Conservation (phyloP, 1,284 basidiomycete genomes). For the Nidula niveotomentosa region DNA sequence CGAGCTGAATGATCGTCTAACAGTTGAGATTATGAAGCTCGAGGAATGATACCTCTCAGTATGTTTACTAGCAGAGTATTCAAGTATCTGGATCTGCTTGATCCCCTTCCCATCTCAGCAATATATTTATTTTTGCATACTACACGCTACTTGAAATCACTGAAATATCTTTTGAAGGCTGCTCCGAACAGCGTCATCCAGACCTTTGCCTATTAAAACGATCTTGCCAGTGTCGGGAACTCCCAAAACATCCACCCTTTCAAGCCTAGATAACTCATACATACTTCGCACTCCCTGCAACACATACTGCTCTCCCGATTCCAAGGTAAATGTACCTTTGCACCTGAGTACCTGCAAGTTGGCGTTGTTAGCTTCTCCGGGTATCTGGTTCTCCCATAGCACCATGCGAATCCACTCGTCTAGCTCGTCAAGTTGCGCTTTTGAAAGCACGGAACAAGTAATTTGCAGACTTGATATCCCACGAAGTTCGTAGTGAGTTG, state of each 20-base stretch:
- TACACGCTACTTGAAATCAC: neutral
- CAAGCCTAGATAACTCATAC: conserved; percentile 72
- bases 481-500: conserved; percentile 61
- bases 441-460: conserved; percentile 55
- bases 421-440: conserved; percentile 44
- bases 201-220: conserved; percentile 84
- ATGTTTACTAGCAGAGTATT: too few species aligned
- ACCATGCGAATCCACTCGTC: conserved; percentile 79
- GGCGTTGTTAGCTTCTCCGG: conserved; percentile 16
- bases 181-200: conserved; percentile 50
- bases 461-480: conserved; percentile 77
- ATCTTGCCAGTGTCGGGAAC: conserved; percentile 71
- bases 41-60: conserved; percentile 8
- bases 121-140: conserved; percentile 6
- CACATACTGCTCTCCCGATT: conserved; percentile 60
- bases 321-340: conserved; percentile 72
- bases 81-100: too few species aligned
- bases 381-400: conserved; percentile 71
- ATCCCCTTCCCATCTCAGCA: neutral
- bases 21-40: conserved; percentile 25
- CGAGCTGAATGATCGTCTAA: conserved; percentile 26
- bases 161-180: conserved; percentile 42
- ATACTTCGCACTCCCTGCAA: conserved; percentile 86
- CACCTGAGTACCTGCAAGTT: conserved; percentile 72
- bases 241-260: conserved; percentile 31